Percentiles rank a stretch among this genome's conserved stretches.
phyloP scores from a whole-genome alignment of 2,329 filamentous ascomycete species.

The Elsinoe fawcettii region DNA sequence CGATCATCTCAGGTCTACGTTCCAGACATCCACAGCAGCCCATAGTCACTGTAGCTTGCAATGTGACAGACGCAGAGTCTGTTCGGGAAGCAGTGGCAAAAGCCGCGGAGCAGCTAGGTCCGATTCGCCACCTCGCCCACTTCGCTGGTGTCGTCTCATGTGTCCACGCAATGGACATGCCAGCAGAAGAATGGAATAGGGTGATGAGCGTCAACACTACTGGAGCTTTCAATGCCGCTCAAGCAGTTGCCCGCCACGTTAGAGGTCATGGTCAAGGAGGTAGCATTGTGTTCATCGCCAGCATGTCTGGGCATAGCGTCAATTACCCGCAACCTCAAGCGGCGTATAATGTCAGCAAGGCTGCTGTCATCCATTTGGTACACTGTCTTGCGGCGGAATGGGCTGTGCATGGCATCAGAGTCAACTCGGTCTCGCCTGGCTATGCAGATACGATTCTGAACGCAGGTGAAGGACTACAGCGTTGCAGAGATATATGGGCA shows the following conservation, averaged over 20 bases:
- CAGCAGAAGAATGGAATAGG: constrained; percentile 51
- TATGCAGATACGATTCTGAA: constrained; percentile 75
- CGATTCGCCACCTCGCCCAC: constrained; percentile 51
- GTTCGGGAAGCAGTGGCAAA: constrained; percentile 40
- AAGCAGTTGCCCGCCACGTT: constrained; percentile 55
- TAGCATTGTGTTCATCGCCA: constrained; percentile 58
- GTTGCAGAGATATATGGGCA: constrained; percentile 3
- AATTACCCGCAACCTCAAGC: constrained; percentile 67
- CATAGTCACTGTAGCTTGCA: constrained; percentile 46
- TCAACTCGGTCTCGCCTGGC: constrained; percentile 63
- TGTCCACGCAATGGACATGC: constrained; percentile 53
- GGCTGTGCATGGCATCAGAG: constrained; percentile 61
- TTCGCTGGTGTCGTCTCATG: constrained; percentile 64
- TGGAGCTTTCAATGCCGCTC: constrained; percentile 61
- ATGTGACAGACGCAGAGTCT: constrained; percentile 50
- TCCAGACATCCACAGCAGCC: constrained; percentile 47
- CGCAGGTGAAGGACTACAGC: constrained; percentile 13
- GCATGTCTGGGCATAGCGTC: constrained; percentile 59
- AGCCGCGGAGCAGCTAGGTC: constrained; percentile 40
- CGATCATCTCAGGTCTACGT: constrained; percentile 41
- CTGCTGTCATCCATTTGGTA: constrained; percentile 56
- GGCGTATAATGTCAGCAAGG: constrained; percentile 56
- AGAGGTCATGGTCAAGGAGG: constrained; percentile 46
- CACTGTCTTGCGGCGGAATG: constrained; percentile 64
- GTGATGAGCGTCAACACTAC: constrained; percentile 66